Evolutionary conservation across 208 protist species (phyloP).

Genomic region (Balamuthia mandrillaris): DNA sequence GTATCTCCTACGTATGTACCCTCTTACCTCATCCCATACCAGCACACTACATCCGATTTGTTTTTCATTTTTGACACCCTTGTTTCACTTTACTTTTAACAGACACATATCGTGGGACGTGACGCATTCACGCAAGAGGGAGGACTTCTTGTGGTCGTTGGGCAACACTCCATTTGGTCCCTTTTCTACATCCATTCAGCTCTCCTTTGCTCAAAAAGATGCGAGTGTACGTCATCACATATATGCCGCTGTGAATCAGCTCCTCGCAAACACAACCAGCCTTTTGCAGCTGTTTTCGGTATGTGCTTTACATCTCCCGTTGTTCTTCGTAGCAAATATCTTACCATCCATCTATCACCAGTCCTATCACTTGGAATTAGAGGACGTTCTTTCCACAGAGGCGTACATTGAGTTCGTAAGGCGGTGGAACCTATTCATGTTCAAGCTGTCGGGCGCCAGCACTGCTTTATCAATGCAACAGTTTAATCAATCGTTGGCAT

Average conservation of each 20-base stretch:
- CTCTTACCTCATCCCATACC: not conserved
- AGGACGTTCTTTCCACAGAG: not conserved
- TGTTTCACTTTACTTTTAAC: not conserved
- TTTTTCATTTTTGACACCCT: not conserved
- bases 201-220: not conserved
- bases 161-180: not conserved
- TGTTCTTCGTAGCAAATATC: not conserved
- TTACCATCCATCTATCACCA: not conserved
- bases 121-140: not conserved
- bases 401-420: not conserved
- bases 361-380: not conserved
- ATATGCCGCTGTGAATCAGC: not conserved
- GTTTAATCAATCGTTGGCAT: too few relatives aligned
- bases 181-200: not conserved
- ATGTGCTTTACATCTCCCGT: not conserved
- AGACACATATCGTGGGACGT: too few relatives aligned
- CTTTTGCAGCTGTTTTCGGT: not conserved
- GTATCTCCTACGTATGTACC: not conserved
- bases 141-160: not conserved
- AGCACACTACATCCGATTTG: not conserved
- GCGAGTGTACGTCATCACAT: not conserved
- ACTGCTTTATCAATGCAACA: too few relatives aligned
- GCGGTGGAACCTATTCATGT: not conserved
- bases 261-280: not conserved
- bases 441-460: too few relatives aligned